Evolutionary conservation across 306 rosid species (phyloP), one percentile per base, ranked within the genome.

Genomic region (Arachis hypogaea): DNA sequence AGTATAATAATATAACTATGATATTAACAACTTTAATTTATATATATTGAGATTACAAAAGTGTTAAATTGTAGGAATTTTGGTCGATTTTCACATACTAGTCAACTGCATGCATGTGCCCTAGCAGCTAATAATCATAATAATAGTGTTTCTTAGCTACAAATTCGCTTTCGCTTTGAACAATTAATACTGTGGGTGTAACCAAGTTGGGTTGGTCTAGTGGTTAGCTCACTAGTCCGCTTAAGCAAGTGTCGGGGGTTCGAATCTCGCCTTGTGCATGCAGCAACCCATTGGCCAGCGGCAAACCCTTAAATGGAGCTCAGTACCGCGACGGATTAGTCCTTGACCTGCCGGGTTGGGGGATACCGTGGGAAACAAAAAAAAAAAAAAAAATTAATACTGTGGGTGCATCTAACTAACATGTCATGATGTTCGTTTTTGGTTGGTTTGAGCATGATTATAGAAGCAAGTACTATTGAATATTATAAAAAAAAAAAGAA

Each of bases 101-200:
- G 83, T 88, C 82, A 85, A 86, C 85, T 55, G 11, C 14, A 67
- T 80, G 84, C 86, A 88, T 88, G 82, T 84, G 90, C 65, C 57
- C 6, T 28, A 6, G 41, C 47, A 47, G 57, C 76, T 61, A 77
- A 77, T 22, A 6, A 46, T 77, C 1, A 22, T 22, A 22, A 22
- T 22, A 22, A 22, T 22, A 22, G 5, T 69, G 78, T 64, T 73
- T 63, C 68, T 45, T 46, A 40, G 73, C 70, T 77, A 47, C 82
- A 67, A 30, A 73, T 57, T 43, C 76, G 66, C 43, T 60, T 36
- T 56, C 82, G 22, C 80, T 71, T 73, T 30, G 50, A 66, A 71
- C 40, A 62, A 41, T 65, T 71, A 78, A 77, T 69, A 80, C 56
- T 75, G 7, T 46, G 61, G 74, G 78, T 61, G 68, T n/a, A n/a